Percentiles rank a stretch among this genome's conserved stretches.
phyloP scores from a whole-genome alignment of 2,329 filamentous ascomycete genomes.

The Coniochaeta sp. region DNA sequence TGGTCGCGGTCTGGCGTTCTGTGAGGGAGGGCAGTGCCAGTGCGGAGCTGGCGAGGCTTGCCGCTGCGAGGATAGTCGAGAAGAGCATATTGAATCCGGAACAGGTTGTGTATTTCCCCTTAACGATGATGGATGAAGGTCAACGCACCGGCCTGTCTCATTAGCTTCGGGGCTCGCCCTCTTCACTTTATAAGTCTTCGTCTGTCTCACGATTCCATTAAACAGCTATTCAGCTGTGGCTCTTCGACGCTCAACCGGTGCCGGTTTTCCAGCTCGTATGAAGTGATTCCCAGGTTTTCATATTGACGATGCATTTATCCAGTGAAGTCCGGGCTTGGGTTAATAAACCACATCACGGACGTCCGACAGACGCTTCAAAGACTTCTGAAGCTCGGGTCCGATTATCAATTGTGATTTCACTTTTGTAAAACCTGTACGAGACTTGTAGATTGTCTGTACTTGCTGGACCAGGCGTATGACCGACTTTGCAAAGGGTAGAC shows the following conservation, averaged over 20 bases:
- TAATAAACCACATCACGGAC: constrained; percentile 14
- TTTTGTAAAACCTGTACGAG: not conserved
- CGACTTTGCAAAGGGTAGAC: not conserved
- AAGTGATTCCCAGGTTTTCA: constrained; percentile 4
- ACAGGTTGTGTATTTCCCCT: not conserved
- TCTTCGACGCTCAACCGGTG: not conserved
- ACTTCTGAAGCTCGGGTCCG: not conserved
- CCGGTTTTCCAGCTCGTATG: not conserved
- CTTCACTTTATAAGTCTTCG: not conserved
- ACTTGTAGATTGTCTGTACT: not conserved
- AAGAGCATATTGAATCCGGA: constrained; percentile 12
- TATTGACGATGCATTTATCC: constrained; percentile 16
- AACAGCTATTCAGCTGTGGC: not conserved
- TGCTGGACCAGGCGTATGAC: not conserved
- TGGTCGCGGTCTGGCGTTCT: constrained; percentile 5
- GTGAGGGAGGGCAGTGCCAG: constrained; percentile 12
- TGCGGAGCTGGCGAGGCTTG: constrained; percentile 14
- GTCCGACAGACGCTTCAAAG: constrained; percentile 7
- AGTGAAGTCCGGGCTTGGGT: constrained; percentile 12
- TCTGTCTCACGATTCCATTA: not conserved
- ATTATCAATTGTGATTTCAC: not conserved
- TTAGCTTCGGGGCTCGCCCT: not conserved
- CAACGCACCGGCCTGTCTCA: not conserved
- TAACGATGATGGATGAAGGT: not conserved
- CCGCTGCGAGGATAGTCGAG: constrained; percentile 8